Base-by-base conservation (phyloP, 495 filamentous ascomycete genomes). In the Entonaema liquescens region DNA sequence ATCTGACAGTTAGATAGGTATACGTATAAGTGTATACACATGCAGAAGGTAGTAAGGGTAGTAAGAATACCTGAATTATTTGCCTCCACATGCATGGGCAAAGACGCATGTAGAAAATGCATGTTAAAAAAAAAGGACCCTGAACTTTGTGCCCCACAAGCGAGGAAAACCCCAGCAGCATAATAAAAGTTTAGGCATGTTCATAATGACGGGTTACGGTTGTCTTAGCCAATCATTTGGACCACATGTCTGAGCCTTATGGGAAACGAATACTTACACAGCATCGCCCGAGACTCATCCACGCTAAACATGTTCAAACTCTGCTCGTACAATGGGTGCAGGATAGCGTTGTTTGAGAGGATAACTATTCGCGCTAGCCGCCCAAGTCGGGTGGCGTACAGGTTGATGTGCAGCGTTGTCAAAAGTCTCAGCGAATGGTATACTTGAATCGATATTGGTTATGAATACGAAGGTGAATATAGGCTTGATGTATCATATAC, bases 191-290 rank as follows among this genome's bases (percentile, higher is more conserved):
- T 17, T 64, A 65, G 44, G 55, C 28, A 31, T 42, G 31, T 63
- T 56, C 28, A 54, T 17, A 54, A 68, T 50, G 13, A 49, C 35
- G 23, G 53, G 31, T 59, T 57, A 55, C 54, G 28, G 31, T 50
- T 59, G 31, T 72, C 36, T 57, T 52, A 65, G 47, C 74, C 74
- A 77, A 77, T 77, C 72, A 69, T 73, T 74, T 58, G 28, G 69
- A 35, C 69, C 74, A 77, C 74, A 77, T 77, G 74, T 44, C 62
- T 33, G 23, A 61, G 59, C 54, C 19, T 35, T 47, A 53, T 36
- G 62, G 62, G 59, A 53, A 60, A 60, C 29, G 29, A 49, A 38
- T 31, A 53, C 31, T 54, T 42, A 63, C 55, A 72, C 38, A 64
- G n/a, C 49, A 60, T 59, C 15, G 7, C 11, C 58, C 29, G 29